phyloP scores from a whole-genome alignment of 1,284 basidiomycete species.

The Irpex sp. region DNA sequence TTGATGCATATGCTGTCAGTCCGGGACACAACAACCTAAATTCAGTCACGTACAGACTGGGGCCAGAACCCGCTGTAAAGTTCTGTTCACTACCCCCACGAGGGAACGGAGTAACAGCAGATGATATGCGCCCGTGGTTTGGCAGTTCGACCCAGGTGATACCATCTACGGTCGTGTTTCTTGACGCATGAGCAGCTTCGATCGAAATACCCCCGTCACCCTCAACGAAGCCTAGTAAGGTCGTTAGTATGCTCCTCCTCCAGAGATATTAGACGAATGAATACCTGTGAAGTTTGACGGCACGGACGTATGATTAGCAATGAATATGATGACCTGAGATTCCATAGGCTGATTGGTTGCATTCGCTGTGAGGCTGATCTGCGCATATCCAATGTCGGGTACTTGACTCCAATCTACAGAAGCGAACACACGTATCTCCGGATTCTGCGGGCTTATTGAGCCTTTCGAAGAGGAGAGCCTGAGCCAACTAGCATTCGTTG shows the following conservation, averaged over 20 bases:
- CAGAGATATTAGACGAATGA: neutral
- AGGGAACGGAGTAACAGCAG: slow-evolving; percentile 61
- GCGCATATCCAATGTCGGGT: slow-evolving; percentile 36
- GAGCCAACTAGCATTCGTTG: slow-evolving; percentile 52
- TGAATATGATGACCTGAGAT: slow-evolving; percentile 36
- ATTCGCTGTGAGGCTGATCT: slow-evolving; percentile 45
- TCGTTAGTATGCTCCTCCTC: neutral
- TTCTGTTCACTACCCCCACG: slow-evolving; percentile 48
- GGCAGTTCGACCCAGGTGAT: slow-evolving; percentile 58
- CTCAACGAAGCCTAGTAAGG: slow-evolving; percentile 52
- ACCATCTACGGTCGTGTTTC: slow-evolving; percentile 48
- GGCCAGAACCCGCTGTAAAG: slow-evolving; percentile 57
- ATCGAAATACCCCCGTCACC: slow-evolving; percentile 61
- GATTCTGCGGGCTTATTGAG: slow-evolving; percentile 42
- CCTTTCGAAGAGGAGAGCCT: slow-evolving; percentile 43
- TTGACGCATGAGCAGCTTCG: slow-evolving; percentile 55
- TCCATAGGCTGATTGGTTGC: slow-evolving; percentile 34
- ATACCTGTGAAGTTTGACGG: slow-evolving; percentile 47
- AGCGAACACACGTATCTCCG: slow-evolving; percentile 53
- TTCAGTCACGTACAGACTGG: slow-evolving; percentile 40
- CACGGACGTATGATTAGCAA: slow-evolving; percentile 34
- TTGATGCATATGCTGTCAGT: slow-evolving; percentile 16
- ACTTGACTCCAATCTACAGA: slow-evolving; percentile 62
- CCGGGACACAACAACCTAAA: neutral
- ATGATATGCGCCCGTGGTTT: slow-evolving; percentile 53